These are phyloP conservation scores for Lactifluus hygrophoroides DNA, from an alignment of 768 basidiomycete species.

Conservation along the genomic window DNA sequence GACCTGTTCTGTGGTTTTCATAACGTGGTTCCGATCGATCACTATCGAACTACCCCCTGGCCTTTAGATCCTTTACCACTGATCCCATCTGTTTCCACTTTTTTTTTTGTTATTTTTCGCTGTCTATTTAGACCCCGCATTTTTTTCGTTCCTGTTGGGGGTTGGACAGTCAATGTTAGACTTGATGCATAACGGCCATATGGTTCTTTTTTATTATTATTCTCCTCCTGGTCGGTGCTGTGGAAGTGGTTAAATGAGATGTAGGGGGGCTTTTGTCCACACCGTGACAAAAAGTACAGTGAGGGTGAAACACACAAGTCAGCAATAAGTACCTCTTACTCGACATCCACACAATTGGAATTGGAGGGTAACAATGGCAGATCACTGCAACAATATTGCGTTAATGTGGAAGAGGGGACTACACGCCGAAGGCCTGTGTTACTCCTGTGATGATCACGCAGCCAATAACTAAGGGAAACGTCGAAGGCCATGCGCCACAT, in stretches of 20 bases:
- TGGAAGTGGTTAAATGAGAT: no score
- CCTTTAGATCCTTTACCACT: background rate
- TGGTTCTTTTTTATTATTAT: no score
- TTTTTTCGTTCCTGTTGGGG: background rate
- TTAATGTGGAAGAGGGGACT: no score
- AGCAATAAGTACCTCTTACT: background rate
- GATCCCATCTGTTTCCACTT: background rate
- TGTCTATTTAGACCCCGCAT: background rate
- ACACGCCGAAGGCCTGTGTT: background rate
- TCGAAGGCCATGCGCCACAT: no score
- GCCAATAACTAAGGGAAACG: no score
- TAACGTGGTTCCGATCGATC: conserved; percentile 2
- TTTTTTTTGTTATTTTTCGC: background rate
- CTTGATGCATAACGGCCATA: background rate
- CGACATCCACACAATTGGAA: background rate
- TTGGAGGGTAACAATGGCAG: no score
- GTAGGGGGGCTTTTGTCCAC: background rate
- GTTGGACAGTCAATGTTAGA: no score
- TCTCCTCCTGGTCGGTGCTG: no score
- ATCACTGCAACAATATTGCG: no score
- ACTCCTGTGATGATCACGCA: no score
- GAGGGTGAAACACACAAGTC: conserved; percentile 6
- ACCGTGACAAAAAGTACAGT: background rate
- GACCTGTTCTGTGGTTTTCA: no score
- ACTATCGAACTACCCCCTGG: conserved; percentile 1